Percentiles rank a stretch among this genome's conserved stretches.
Conservation (phyloP, 176 grass and related monocot genomes). For the Raddia guianensis region DNA sequence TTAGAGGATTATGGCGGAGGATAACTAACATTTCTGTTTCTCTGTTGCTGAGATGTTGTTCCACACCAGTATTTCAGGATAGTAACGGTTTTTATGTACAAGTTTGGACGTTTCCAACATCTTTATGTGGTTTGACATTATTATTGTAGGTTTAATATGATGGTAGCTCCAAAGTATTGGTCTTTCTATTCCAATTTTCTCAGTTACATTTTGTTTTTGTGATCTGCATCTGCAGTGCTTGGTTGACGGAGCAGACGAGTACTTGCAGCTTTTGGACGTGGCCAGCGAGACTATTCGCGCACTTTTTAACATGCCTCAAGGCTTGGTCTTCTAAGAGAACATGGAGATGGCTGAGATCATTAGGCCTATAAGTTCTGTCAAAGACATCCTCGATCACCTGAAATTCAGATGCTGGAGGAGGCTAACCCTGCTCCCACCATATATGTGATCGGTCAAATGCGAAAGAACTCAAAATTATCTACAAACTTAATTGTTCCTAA, state of each 20-base stretch:
- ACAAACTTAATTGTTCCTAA: constrained; percentile 22
- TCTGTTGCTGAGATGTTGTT: constrained; percentile 16
- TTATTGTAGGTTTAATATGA: background rate
- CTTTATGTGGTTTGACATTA: background rate
- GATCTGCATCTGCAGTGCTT: constrained; percentile 67
- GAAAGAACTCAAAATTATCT: background rate
- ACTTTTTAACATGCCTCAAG: constrained; percentile 87
- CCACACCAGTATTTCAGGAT: background rate
- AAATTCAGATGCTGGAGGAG: constrained; percentile 12
- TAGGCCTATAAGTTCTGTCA: constrained; percentile 2
- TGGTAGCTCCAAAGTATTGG: background rate
- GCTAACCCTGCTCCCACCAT: background rate
- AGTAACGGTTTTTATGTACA: background rate
- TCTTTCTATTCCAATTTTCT: constrained; percentile 13
- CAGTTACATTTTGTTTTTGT: background rate
- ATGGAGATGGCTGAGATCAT: background rate
- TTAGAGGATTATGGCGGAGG: constrained; percentile 11
- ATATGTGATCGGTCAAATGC: constrained; percentile 5
- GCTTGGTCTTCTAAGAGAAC: constrained; percentile 45
- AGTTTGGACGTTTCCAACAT: background rate
- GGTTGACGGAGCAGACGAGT: constrained; percentile 92
- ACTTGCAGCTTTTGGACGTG: constrained; percentile 84
- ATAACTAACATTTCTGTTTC: constrained; percentile 6
- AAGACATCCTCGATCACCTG: background rate
- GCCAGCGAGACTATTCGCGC: constrained; percentile 69